Evolutionary conservation across 768 basidiomycete genomes (phyloP), one percentile per base, ranked within the genome.

Genomic region (Russula sp.): DNA sequence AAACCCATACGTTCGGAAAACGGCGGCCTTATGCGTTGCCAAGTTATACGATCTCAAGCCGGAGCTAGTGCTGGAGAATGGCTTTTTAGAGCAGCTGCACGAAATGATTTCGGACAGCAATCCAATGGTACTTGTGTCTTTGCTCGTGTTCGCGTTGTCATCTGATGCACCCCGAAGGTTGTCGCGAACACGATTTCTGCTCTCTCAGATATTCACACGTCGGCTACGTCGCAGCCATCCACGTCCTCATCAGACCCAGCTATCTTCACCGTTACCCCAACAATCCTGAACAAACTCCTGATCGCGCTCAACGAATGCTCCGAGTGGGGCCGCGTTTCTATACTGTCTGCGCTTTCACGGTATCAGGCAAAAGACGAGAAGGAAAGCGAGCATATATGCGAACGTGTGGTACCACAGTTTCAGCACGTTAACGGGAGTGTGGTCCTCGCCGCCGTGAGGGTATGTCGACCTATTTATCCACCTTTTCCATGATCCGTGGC

Each of bases 301-400:
- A 90, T 98, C 59, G 97, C 96, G 2, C 80, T 99, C 22, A 96
- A 96, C 73, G 97, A 98, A 76, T 98, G 96, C 73, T 96, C 95
- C 0, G 97, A 99, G 77, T 99, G 97, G 97, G 97, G 97, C 36
- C 85, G 96, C 62, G 94, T 99, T 18, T 94, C 95, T 1, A 86
- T 99, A 42, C 76, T 98, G 58, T 90, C 89, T 63, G 92, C 93
- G 0, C 78, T 98, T 34, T 82, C 92, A 6, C 84, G 91, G 50
- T 98, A 98, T 75, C 80, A 80, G 40, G 84, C 94, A 0, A 79
- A 82, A 46, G 96, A 96, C 71, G 92, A 91, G 65, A 91, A 92
- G 75, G 97, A 99, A 78, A 91, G 91, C 73, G 97, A 99, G 72
- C 96, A 98, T 73, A 98, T 98, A 66, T 98, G 97, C 74, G 97